Percentiles rank a stretch among this genome's conserved stretches.
Evolutionary conservation across 129 eudicot genomes (phyloP).

Genomic region (Helianthus tuberosus): DNA sequence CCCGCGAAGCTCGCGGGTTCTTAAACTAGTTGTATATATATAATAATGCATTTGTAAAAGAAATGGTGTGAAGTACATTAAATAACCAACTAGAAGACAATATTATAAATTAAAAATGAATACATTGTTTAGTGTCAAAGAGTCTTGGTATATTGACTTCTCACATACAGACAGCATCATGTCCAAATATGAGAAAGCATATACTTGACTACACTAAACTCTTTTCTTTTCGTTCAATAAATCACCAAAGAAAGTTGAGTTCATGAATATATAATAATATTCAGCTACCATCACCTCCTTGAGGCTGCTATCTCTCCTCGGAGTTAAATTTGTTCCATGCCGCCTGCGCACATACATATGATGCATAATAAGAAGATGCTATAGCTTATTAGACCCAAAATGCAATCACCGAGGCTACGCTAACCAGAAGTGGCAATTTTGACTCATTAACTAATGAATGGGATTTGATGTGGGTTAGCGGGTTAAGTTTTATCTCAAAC

Average conservation of each 20-base stretch:
- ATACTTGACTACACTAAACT: constrained; percentile 33
- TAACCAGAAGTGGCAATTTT: not conserved
- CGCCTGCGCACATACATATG: constrained; percentile 48
- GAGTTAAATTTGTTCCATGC: constrained; percentile 91
- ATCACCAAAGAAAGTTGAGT: not conserved
- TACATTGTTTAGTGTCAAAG: constrained; percentile 24
- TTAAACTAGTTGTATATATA: too few species aligned
- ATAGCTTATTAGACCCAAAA: not conserved
- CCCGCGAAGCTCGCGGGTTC: too few species aligned
- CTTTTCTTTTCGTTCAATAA: constrained; percentile 12
- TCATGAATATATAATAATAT: constrained; percentile 17
- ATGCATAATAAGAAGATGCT: not conserved
- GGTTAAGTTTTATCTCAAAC: constrained; percentile 5
- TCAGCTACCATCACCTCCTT: not conserved
- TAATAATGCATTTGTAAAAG: too few species aligned
- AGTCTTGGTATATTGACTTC: constrained; percentile 26
- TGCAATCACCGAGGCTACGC: not conserved
- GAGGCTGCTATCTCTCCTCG: constrained; percentile 62
- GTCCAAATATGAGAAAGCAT: constrained; percentile 32
- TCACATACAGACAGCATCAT: constrained; percentile 23
- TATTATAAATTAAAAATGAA: not conserved
- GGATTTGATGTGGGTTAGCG: not conserved
- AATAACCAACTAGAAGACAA: constrained; percentile 4
- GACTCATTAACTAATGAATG: not conserved
- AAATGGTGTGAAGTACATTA: not conserved